Evolutionary conservation across 352 stramenopile genomes (phyloP).

Genomic region (Peronospora destructor): DNA sequence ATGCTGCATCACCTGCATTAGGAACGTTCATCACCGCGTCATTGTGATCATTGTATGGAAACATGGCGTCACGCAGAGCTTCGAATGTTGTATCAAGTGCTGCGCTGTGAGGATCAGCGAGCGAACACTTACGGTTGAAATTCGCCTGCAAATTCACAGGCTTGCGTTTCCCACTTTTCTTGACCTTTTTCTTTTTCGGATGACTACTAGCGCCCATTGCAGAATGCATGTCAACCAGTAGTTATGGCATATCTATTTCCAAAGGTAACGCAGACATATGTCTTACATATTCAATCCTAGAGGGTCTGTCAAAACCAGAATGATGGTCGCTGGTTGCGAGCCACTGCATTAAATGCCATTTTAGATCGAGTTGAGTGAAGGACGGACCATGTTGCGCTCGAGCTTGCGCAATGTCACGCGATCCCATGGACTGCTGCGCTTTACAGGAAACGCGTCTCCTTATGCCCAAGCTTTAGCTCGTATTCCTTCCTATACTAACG

Average conservation of each 20-base stretch:
- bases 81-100: conserved; percentile 17
- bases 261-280: conserved; percentile 5
- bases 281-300: neutral
- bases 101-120: conserved; percentile 4
- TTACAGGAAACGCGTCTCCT: conserved; percentile 6
- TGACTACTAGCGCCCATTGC: conserved; percentile 45
- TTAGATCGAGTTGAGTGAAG: conserved; percentile 12
- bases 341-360: conserved; percentile 12
- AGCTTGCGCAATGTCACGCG: conserved; percentile 35
- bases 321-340: conserved; percentile 18
- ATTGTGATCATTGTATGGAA: conserved; percentile 56
- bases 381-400: conserved; percentile 35
- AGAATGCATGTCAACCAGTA: conserved; percentile 6
- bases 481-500: conserved; percentile 2
- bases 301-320: conserved; percentile 1
- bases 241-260: conserved; percentile 3
- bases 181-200: conserved; percentile 65
- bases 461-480: conserved; percentile 9
- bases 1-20: conserved; percentile 49
- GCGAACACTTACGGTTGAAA: conserved; percentile 77
- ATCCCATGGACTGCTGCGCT: conserved; percentile 29
- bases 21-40: conserved; percentile 20
- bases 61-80: conserved; percentile 62
- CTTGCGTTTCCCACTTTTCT: conserved; percentile 70
- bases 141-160: conserved; percentile 79